Evolutionary conservation across 2,329 filamentous ascomycete genomes (phyloP).

Genomic region (Fusarium sp.): DNA sequence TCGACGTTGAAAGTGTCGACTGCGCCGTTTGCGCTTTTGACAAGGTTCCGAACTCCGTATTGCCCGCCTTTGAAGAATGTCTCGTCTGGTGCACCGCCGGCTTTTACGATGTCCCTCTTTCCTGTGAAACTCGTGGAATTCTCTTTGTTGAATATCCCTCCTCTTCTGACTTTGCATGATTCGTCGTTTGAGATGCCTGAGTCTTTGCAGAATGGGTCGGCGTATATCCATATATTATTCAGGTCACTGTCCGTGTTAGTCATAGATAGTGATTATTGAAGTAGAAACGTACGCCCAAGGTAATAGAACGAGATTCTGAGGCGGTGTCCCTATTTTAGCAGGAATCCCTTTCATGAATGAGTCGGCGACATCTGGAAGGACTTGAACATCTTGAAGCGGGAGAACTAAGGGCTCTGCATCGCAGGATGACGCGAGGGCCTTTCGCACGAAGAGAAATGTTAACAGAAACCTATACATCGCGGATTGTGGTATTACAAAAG

Average conservation of each 20-base stretch:
- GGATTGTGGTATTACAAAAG: background rate
- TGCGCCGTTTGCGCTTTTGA: slow-evolving; percentile 35
- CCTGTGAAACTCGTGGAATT: slow-evolving; percentile 22
- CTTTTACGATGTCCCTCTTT: slow-evolving; percentile 20
- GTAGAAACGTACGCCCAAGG: slow-evolving; percentile 46
- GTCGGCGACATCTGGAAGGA: slow-evolving; percentile 33
- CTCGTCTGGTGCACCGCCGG: slow-evolving; percentile 34
- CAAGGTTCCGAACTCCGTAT: slow-evolving; percentile 36
- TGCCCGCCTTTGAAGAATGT: slow-evolving; percentile 27
- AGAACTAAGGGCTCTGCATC: slow-evolving; percentile 21
- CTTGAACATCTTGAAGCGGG: slow-evolving; percentile 36
- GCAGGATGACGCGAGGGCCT: slow-evolving; percentile 16
- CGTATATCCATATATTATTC: slow-evolving; percentile 51
- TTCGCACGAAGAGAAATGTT: background rate
- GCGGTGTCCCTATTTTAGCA: slow-evolving; percentile 40
- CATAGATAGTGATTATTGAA: accelerated
- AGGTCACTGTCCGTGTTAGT: slow-evolving; percentile 43
- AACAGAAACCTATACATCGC: slow-evolving; percentile 13
- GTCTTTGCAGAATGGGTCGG: slow-evolving; percentile 44
- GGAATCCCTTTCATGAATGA: slow-evolving; percentile 46
- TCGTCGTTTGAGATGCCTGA: slow-evolving; percentile 43
- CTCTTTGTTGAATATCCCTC: slow-evolving; percentile 31
- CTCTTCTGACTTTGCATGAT: slow-evolving; percentile 43
- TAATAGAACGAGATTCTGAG: slow-evolving; percentile 44
- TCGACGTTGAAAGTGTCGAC: slow-evolving; percentile 31